Base-by-base conservation (phyloP, 2,329 filamentous ascomycete species). In the Ceratocystis variospora region DNA sequence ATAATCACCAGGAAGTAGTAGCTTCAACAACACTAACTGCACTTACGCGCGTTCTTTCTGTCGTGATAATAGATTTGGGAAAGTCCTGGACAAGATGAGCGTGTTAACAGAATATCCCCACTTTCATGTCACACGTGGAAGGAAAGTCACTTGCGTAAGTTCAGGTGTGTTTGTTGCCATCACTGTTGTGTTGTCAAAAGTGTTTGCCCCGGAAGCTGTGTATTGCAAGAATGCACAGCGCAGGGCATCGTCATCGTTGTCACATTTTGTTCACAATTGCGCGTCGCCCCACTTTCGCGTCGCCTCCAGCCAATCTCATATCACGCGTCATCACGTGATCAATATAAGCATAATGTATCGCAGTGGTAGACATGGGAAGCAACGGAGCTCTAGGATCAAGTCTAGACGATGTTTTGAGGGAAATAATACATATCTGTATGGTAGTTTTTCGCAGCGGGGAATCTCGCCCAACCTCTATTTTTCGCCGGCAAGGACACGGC, bases 321-420 rank as follows among this genome's bases (percentile, higher is more conserved):
- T 12, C 37, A 41, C 68, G 68, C 68, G 67, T 50, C 22, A 48
- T 69, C 68, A 69, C 68, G 67, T 69, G 68, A 53, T 4, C 22
- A 45, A 3, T 5, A 48, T 15, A 46, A 5, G 12, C 10, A 15
- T 3, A 41, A 12, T 4, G 10, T 1, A 10, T 41, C 12, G 12
- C 1, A 15, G 12, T 12, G 10, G 37, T 12, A 8, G 37, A 41
- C 37, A 15, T 15, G 2, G 1, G 37, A 41, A 41, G 37, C 37
- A 41, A 41, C 3, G 12, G 37, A 41, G 37, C 37, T 41, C 5
- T 4, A 41, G 0, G 37, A 41, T 41, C 19, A 17, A 53, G 5
- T 37, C n/a, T 33, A 61, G 37, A 41, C 10, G 37, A 41, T 41
- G 10, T 41, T 41, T 41, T 41, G 37, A 41, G 37, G 48, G 48